Base-by-base conservation (phyloP, 2,329 filamentous ascomycete genomes). In the Aspergillus pseudonomiae region DNA sequence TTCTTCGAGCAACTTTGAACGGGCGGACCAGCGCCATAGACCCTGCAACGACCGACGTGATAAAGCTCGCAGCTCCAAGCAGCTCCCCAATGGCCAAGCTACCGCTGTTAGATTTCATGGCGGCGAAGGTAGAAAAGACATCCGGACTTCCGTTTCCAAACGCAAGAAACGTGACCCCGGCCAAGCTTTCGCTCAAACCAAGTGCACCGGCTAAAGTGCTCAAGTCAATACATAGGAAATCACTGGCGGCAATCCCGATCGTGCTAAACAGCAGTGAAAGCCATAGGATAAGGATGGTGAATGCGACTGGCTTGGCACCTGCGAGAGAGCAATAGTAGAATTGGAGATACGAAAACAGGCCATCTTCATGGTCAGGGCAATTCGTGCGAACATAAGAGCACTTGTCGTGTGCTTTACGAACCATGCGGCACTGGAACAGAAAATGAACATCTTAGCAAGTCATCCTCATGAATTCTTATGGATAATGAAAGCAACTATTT, bases 91-190 rank as follows among this genome's bases (percentile, higher is more conserved):
- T 89, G 1, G 95, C 95, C 84, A 99, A 87, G 81, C 94, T 96
- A n/a, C 94, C 94, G 75, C 94, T 97, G 74, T 98, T 93, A 28
- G 94, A 97, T 73, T 89, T 90, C 93, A 99, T 98, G 70, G 95
- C 96, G 19, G 95, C 95, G 80, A 99, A 98, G 2, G 95, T 99
- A 68, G 94, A 97, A 79, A 99, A 99, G 53, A 99, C 94, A 78
- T 99, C 95, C 2, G 95, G 95, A 65, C 94, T 98, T 59, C 95
- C 95, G 82, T 99, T 99, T 68, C 95, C 95, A 79, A 99, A 96
- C 10, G 95, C 95, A 59, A 99, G 82, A 73, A 99, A 96, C 0
- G 95, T 99, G 32, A 99, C 96, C 41, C 95, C 95, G 0, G 95
- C 93, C 79, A 99, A 85, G 77, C 93, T 98, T 81, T 99, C 94